Conservation (phyloP, 331 rosid genomes). For the Rhamnella rubrinervis region DNA sequence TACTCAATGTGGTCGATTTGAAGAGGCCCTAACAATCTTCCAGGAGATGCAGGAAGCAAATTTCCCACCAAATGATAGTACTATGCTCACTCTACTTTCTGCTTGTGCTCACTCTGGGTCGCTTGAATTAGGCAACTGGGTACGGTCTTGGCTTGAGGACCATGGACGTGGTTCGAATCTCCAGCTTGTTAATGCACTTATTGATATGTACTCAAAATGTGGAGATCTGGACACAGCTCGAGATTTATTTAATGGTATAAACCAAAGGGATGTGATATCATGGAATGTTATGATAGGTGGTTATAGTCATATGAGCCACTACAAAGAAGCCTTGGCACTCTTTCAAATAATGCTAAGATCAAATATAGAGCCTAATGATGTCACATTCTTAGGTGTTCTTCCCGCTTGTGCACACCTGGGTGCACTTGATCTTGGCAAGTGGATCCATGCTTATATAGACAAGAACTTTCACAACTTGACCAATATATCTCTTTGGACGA, state of each 20-base stretch:
- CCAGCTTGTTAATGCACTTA: constrained; percentile 55
- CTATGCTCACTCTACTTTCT: constrained; percentile 54
- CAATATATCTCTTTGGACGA: constrained; percentile 63
- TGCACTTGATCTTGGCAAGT: constrained; percentile 84
- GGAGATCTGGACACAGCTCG: constrained; percentile 59
- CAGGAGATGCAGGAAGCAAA: constrained; percentile 47
- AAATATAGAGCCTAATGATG: constrained; percentile 59
- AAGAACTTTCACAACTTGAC: constrained; percentile 37
- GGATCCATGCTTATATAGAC: constrained; percentile 80
- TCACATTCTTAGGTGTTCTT: constrained; percentile 70
- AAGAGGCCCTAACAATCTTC: constrained; percentile 60
- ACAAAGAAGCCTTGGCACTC: constrained; percentile 60
- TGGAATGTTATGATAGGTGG: constrained; percentile 90
- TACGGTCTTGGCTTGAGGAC: constrained; percentile 57
- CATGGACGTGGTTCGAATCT: constrained; percentile 45
- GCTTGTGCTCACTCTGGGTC: constrained; percentile 61
- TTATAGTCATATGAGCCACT: constrained; percentile 43
- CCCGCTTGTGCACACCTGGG: constrained; percentile 80
- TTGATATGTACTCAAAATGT: constrained; percentile 80
- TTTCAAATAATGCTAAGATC: constrained; percentile 62
- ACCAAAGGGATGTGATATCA: constrained; percentile 60
- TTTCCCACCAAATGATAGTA: constrained; percentile 53
- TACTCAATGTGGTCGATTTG: constrained; percentile 50
- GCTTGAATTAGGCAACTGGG: constrained; percentile 57
- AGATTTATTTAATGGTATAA: constrained; percentile 62